A percentile compares a stretch with the other conserved stretches of the same genome.
These are phyloP conservation scores for Heterobasidion parviporum DNA, from an alignment of 1,284 basidiomycete species.

Conservation along the genomic window DNA sequence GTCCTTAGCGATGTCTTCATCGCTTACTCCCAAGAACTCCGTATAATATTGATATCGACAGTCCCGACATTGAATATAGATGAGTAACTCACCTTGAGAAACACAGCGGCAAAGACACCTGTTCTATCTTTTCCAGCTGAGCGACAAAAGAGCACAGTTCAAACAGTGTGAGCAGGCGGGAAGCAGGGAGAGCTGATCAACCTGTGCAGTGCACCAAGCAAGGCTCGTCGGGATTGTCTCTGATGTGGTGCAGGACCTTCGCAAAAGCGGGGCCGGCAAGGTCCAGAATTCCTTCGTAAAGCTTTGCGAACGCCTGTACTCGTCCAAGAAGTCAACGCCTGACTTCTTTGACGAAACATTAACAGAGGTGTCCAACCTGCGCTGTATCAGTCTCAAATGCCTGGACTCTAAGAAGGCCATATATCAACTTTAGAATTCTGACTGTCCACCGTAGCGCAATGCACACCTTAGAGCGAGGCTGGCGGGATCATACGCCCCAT, in stretches of 20 bases:
- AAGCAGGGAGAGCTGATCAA: constrained; percentile 9
- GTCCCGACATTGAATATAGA: background rate
- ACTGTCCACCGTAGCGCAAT: background rate
- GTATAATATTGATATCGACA: background rate
- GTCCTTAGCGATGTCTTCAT: constrained; percentile 31
- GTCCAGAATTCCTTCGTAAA: constrained; percentile 27
- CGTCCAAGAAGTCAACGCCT: background rate
- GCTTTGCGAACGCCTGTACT: constrained; percentile 24
- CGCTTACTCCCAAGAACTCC: constrained; percentile 32
- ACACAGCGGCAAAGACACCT: constrained; percentile 28
- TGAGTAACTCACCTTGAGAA: constrained; percentile 21
- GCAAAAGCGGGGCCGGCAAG: constrained; percentile 23
- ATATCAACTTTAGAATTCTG: background rate
- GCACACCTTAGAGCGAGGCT: constrained; percentile 19
- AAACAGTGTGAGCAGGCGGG: background rate
- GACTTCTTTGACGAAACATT: background rate
- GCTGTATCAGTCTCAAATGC: background rate
- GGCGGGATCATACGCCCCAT: constrained; percentile 22
- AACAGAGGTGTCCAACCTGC: background rate
- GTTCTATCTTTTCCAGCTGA: constrained; percentile 38
- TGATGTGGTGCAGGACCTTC: constrained; percentile 27
- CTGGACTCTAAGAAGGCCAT: background rate
- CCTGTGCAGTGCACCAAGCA: constrained; percentile 38
- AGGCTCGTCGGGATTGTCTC: constrained; percentile 28
- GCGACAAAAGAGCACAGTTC: background rate